Conservation (phyloP, 2,329 filamentous ascomycete species). For the Penicillium crustosum region DNA sequence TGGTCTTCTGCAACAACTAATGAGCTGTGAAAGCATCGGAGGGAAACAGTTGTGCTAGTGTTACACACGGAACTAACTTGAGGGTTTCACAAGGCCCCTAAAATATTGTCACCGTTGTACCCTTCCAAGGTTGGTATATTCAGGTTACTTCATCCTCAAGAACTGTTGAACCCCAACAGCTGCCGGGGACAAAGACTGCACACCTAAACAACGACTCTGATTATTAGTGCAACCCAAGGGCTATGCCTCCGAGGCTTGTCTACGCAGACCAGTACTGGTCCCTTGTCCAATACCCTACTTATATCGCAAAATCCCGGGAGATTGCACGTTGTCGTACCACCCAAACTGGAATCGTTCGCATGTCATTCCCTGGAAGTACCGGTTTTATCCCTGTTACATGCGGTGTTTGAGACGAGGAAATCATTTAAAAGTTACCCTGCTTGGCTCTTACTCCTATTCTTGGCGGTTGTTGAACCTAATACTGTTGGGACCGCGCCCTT, state of each 20-base stretch:
- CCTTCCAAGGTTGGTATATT: neutral
- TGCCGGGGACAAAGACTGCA: neutral
- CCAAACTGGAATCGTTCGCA: neutral
- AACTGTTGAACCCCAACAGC: neutral
- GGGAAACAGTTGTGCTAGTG: neutral
- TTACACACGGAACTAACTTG: neutral
- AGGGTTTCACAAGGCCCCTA: neutral
- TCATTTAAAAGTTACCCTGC: conserved; percentile 1
- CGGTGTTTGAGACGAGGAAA: neutral
- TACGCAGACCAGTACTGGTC: neutral
- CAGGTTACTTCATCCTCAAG: neutral
- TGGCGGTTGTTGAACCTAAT: conserved; percentile 1
- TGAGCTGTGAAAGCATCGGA: neutral
- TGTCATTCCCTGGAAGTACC: neutral
- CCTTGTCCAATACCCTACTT: neutral
- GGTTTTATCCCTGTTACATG: neutral
- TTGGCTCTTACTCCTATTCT: neutral
- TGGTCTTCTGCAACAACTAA: neutral
- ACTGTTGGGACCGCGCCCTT: neutral
- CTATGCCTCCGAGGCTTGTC: neutral
- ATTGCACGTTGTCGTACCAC: conserved; percentile 2
- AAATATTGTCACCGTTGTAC: neutral
- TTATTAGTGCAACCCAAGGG: neutral
- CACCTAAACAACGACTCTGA: neutral
- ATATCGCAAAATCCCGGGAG: neutral